Conservation (phyloP, 805 yeast genomes). For the Yarrowia keelungensis region DNA sequence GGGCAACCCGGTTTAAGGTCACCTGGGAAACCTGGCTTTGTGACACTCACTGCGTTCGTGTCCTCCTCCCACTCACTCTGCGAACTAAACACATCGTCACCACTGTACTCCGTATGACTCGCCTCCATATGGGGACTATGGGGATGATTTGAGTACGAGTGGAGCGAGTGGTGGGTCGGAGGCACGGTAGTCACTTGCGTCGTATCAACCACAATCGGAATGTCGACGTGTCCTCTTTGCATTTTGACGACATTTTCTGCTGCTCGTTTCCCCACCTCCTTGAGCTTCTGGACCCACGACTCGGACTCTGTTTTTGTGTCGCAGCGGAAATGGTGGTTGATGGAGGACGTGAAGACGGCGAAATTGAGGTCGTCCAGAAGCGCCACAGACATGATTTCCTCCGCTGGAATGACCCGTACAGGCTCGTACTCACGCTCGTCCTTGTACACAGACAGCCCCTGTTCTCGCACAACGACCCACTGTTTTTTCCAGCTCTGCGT, state of each 20-base stretch:
- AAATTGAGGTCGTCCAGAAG: constrained; percentile 43
- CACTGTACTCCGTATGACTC: constrained; percentile 39
- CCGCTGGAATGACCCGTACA: constrained; percentile 43
- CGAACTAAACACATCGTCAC: constrained; percentile 32
- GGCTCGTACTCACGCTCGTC: constrained; percentile 51
- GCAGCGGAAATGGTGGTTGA: constrained; percentile 47
- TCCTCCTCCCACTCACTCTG: constrained; percentile 39
- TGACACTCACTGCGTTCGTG: constrained; percentile 2
- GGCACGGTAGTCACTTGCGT: not conserved
- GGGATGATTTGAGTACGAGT: constrained; percentile 37
- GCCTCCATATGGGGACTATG: constrained; percentile 20
- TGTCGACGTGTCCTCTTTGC: constrained; percentile 25
- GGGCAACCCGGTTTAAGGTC: no score
- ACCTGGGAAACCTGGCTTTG: not conserved
- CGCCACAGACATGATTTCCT: constrained; percentile 50
- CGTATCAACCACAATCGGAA: constrained; percentile 12
- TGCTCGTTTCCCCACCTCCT: constrained; percentile 43
- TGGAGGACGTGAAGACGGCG: constrained; percentile 48
- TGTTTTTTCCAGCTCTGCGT: constrained; percentile 46
- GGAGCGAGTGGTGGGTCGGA: not conserved
- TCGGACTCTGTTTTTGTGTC: constrained; percentile 46
- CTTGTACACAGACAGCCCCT: constrained; percentile 49
- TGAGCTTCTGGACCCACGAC: constrained; percentile 45
- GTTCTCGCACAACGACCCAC: constrained; percentile 51
- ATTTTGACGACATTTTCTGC: no score